phyloP scores from a whole-genome alignment of 495 filamentous ascomycete genomes.

The Amorphotheca resinae region DNA sequence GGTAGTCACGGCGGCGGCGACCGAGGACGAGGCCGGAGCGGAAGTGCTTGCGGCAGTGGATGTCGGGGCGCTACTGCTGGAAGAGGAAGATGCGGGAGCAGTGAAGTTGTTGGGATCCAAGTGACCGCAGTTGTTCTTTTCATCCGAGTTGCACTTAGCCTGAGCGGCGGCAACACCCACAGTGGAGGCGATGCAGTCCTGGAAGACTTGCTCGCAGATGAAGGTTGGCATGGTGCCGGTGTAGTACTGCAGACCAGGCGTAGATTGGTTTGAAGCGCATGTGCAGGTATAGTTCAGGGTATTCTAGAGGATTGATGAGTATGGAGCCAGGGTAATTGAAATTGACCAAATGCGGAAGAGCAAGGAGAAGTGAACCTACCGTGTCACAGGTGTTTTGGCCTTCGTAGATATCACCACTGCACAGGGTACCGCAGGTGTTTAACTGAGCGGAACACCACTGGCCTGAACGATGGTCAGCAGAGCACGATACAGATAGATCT shows the following conservation, averaged over 20 bases:
- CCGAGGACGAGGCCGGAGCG: conserved; percentile 8
- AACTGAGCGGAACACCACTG: conserved; percentile 25
- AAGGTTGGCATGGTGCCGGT: conserved; percentile 27
- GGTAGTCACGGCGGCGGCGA: conserved; percentile 11
- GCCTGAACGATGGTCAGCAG: conserved; percentile 18
- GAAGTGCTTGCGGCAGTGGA: conserved; percentile 16
- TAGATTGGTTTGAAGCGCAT: conserved; percentile 22
- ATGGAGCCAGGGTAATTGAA: conserved; percentile 7
- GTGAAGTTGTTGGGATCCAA: conserved; percentile 25
- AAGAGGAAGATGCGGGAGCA: conserved; percentile 18
- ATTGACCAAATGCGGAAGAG: neutral
- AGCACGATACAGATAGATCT: neutral
- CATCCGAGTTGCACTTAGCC: conserved; percentile 22
- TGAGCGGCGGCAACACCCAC: conserved; percentile 25
- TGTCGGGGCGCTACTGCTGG: conserved; percentile 17
- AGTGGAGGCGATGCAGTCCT: conserved; percentile 22
- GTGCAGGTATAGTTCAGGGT: conserved; percentile 25
- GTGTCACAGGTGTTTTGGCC: conserved; percentile 22
- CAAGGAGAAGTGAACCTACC: conserved; percentile 16
- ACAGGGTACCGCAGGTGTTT: conserved; percentile 26
- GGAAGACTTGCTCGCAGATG: conserved; percentile 25
- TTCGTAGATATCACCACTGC: too few species aligned
- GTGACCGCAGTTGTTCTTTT: conserved; percentile 24
- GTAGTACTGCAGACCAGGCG: conserved; percentile 26
- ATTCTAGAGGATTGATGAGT: conserved; percentile 7